Evolutionary conservation across 768 basidiomycete genomes (phyloP), one percentile per base, ranked within the genome.

Genomic region (Artomyces pyxidatus): DNA sequence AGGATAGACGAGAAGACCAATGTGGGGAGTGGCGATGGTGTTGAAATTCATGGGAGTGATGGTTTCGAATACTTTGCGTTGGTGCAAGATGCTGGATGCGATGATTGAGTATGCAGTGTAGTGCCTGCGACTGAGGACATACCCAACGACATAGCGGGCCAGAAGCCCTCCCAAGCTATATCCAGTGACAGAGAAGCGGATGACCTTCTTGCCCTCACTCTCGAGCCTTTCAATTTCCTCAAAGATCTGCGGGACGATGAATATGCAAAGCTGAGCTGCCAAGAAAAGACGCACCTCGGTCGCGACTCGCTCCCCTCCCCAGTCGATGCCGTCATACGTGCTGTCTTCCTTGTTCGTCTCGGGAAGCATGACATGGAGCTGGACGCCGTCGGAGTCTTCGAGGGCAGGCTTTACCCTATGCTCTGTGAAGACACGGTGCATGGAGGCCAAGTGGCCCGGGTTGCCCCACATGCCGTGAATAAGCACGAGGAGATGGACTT

Each of bases 281-380:
- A 14, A 26, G 22, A 19, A 32, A 9, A 16, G 2, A 58, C 71
- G 29, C 44, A 88, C 88, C 78, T 93, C 90, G 52, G 81, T 69
- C 3, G 87, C 79, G 29, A 91, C 79, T 27, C 90, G 72, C 65
- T 90, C 86, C 30, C 80, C 85, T 50, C 87, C 83, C 78, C 86
- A 86, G 60, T 91, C 88, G 21, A 91, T 77, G 1, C 88, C 88
- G 55, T 91, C 88, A 56, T 89, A 90, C 1, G 86, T 88, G 9
- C 73, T 74, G 25, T 80, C 75, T 26, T 79, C 79, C 16, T 69
- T 61, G 61, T 88, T 86, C 3, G 82, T 76, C 57, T 85, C 68
- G 3, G 87, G 76, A 0, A 79, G 61, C n/a, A 88, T 64, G 23
- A 87, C 71, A 29, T 78, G 77, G 5, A 92, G 70, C 49, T 70